Conservation (phyloP, 345 rosid species). For the Hevea brasiliensis region DNA sequence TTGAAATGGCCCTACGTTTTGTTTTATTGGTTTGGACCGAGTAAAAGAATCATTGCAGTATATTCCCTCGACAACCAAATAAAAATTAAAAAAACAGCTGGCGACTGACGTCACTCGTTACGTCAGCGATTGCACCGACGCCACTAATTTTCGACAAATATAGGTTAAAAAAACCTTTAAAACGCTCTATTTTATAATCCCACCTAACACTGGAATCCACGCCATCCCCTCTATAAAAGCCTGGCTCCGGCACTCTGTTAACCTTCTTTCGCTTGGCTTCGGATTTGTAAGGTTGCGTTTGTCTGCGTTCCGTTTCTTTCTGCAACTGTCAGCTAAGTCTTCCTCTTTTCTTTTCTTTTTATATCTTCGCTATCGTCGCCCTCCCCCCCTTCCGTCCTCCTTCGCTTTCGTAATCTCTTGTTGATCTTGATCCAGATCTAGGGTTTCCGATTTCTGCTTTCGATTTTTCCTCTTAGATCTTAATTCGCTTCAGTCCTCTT, state of each 20-base stretch:
- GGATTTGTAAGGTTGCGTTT: neutral
- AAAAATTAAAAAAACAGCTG: neutral
- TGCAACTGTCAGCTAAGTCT: conserved; percentile 28
- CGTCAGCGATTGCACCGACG: conserved; percentile 37
- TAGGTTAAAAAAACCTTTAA: no score
- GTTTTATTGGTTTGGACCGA: no score
- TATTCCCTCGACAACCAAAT: neutral
- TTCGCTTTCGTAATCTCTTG: neutral
- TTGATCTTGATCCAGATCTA: conserved; percentile 31
- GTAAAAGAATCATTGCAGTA: neutral
- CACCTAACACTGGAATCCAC: neutral
- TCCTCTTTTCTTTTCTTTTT: neutral
- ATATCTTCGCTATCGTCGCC: neutral
- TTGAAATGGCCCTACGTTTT: no score
- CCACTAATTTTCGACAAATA: conserved; percentile 14
- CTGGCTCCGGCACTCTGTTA: rapidly evolving
- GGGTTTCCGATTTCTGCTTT: conserved; percentile 2
- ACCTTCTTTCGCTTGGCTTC: conserved; percentile 35
- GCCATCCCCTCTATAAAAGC: conserved; percentile 30
- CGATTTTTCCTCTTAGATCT: neutral
- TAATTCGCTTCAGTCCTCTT: neutral
- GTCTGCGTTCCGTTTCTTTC: conserved; percentile 2
- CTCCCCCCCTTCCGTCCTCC: neutral
- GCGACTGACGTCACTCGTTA: conserved; percentile 42
- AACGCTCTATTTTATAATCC: no score